These are phyloP conservation scores for Clavispora phyllophila DNA, from an alignment of 805 yeast species.

Conservation along the genomic window DNA sequence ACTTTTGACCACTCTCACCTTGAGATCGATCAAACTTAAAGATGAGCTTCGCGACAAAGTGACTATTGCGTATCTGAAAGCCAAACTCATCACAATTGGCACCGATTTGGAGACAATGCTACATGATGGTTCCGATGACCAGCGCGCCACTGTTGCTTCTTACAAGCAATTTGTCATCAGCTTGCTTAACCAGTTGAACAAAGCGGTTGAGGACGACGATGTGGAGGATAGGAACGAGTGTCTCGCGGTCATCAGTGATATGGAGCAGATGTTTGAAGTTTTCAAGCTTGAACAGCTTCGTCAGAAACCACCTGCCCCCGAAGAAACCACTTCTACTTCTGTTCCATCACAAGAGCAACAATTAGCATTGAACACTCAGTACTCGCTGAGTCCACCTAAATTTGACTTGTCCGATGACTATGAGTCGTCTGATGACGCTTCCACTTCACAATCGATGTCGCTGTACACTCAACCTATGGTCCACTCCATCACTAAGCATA, in stretches of 20 bases:
- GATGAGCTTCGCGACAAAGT: conserved; percentile 48
- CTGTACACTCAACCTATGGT: conserved; percentile 29
- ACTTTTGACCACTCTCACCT: conserved; percentile 38
- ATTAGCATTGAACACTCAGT: not conserved
- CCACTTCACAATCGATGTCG: conserved; percentile 17
- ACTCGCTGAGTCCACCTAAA: not conserved
- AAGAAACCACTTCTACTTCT: not conserved
- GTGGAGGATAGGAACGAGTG: conserved; percentile 60
- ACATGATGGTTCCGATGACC: conserved; percentile 31
- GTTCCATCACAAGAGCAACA: not conserved
- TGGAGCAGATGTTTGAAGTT: conserved; percentile 69
- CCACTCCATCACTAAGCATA: conserved; percentile 33
- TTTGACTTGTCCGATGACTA: conserved; percentile 16
- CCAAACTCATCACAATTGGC: conserved; percentile 62
- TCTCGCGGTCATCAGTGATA: conserved; percentile 59
- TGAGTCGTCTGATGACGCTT: conserved; percentile 24
- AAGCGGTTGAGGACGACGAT: conserved; percentile 49
- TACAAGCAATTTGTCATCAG: conserved; percentile 58
- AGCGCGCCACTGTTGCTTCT: conserved; percentile 28
- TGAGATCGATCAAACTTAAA: conserved; percentile 45
- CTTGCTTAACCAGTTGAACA: conserved; percentile 52
- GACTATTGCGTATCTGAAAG: conserved; percentile 57
- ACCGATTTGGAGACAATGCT: conserved; percentile 50
- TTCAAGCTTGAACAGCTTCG: conserved; percentile 32
- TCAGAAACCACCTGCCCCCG: conserved; percentile 7